Evolutionary conservation across 345 rosid species (phyloP).

Genomic region (Anastatica hierochuntica): DNA sequence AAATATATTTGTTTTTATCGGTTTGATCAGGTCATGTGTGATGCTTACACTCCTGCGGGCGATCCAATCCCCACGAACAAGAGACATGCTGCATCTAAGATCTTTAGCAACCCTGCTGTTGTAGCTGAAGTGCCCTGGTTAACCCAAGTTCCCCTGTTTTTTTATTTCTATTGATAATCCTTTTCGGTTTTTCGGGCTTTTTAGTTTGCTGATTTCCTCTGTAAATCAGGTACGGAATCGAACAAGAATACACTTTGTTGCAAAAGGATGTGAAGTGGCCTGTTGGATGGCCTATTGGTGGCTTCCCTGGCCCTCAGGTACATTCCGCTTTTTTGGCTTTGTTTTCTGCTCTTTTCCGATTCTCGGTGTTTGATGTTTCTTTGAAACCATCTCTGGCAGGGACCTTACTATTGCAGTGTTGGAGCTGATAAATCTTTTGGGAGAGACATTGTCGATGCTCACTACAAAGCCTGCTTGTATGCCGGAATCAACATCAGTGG

Average conservation of each 20-base stretch:
- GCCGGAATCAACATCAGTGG: constrained; percentile 72
- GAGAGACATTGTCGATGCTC: constrained; percentile 62
- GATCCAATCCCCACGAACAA: constrained; percentile 64
- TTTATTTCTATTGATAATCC: neutral
- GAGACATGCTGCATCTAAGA: constrained; percentile 47
- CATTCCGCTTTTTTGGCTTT: too few relatives aligned
- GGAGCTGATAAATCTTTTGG: constrained; percentile 87
- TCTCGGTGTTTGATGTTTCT: too few relatives aligned
- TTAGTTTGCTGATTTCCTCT: too few relatives aligned
- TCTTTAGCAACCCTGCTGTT: constrained; percentile 52
- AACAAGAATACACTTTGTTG: constrained; percentile 73
- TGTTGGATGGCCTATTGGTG: constrained; percentile 69
- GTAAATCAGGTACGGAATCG: constrained; percentile 62
- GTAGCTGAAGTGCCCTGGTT: constrained; percentile 65
- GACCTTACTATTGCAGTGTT: constrained; percentile 73
- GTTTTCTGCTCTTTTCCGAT: too few relatives aligned
- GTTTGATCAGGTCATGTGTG: constrained; percentile 56
- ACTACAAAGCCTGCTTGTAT: constrained; percentile 80
- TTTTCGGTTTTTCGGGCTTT: neutral
- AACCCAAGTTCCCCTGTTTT: neutral
- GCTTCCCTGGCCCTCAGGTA: constrained; percentile 80
- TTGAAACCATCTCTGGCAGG: too few relatives aligned
- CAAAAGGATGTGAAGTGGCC: constrained; percentile 62
- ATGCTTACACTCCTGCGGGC: constrained; percentile 58
- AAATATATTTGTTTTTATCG: neutral